Evolutionary conservation across 2,329 filamentous ascomycete genomes (phyloP), one percentile per base, ranked within the genome.

Genomic region (Xylaria multiplex): DNA sequence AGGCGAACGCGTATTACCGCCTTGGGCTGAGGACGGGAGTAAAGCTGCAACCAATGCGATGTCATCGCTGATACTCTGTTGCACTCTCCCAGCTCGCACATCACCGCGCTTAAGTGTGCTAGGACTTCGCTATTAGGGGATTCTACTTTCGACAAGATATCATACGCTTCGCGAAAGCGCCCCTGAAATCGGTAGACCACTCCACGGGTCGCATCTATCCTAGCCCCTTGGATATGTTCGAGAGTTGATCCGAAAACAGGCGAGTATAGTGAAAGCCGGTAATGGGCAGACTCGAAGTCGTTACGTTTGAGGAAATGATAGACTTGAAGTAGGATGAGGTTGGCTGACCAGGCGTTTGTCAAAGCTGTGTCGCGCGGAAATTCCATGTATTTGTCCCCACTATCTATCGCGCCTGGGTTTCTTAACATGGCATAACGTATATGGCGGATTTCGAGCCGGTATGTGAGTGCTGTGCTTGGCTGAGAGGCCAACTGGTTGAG

Each of bases 131-230:
- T 50, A 11, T 50, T 50, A 50, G 48, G 48, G 27, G 48, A n/a
- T n/a, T 50, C 48, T 50, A 50, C 14, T 19, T 13, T 32, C 13
- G 27, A 32, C 14, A 50, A 16, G 30, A 50, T n/a, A 13, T 32
- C 48, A 50, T 16, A n/a, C 3, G 48, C 24, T 32, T 30, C 16
- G 27, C 6, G 48, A 50, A 50, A 50, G 1, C n/a, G 48, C n/a
- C 48, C 48, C 13, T 50, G 27, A 27, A n/a, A 50, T 35, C 48
- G 48, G n/a, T n/a, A 35, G 11, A 50, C 14, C 13, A 50, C 48
- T n/a, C 48, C 48, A 16, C 11, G 48, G 9, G 48, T 11, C 5
- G 48, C 48, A 9, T 50, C 27, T 32, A 50, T n/a, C 27, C 14
- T 50, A 35, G 48, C 27, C 27, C 8, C 48, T 35, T 50, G 48